These are phyloP conservation scores for Globisporangium rhizosaccharum DNA, from an alignment of 352 stramenopile species.

Conservation along the genomic window DNA sequence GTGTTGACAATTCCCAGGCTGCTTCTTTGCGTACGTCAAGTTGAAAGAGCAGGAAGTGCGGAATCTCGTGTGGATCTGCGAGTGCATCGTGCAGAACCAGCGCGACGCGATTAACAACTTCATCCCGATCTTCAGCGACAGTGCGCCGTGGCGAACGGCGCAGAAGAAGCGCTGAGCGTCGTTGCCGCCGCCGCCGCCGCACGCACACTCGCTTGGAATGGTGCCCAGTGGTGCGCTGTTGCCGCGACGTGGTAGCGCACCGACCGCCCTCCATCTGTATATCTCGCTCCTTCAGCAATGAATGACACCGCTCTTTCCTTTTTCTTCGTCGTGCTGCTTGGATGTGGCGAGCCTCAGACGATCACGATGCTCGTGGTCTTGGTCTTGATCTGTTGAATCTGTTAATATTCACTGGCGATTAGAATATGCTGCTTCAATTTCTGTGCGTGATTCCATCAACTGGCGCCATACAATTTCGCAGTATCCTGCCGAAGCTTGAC, in stretches of 20 bases:
- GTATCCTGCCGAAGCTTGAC: too few relatives aligned
- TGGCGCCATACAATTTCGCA: not conserved
- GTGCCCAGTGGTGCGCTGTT: not conserved
- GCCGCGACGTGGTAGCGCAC: too few relatives aligned
- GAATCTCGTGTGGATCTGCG: slow-evolving; percentile 99
- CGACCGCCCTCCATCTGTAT: not conserved
- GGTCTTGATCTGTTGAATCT: not conserved
- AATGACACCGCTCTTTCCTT: slow-evolving; percentile 2
- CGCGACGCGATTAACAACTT: slow-evolving; percentile 99
- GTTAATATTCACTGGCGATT: not conserved
- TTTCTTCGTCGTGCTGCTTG: too few relatives aligned
- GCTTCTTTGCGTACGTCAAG: slow-evolving; percentile 99
- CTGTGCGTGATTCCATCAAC: not conserved
- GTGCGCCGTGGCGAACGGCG: slow-evolving; percentile 87
- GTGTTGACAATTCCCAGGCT: slow-evolving; percentile 22
- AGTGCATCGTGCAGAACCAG: slow-evolving; percentile 99
- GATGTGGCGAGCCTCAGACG: too few relatives aligned
- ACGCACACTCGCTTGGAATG: too few relatives aligned
- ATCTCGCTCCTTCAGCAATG: not conserved
- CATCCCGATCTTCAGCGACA: slow-evolving; percentile 97
- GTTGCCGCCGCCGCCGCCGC: too few relatives aligned
- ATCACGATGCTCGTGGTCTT: not conserved
- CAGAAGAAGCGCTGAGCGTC: slow-evolving; percentile 50
- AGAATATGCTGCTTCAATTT: not conserved
- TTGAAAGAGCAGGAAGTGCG: slow-evolving; percentile 99